These are phyloP conservation scores for Wallacemonas collosoma DNA, from an alignment of 208 protist species.

Conservation along the genomic window DNA sequence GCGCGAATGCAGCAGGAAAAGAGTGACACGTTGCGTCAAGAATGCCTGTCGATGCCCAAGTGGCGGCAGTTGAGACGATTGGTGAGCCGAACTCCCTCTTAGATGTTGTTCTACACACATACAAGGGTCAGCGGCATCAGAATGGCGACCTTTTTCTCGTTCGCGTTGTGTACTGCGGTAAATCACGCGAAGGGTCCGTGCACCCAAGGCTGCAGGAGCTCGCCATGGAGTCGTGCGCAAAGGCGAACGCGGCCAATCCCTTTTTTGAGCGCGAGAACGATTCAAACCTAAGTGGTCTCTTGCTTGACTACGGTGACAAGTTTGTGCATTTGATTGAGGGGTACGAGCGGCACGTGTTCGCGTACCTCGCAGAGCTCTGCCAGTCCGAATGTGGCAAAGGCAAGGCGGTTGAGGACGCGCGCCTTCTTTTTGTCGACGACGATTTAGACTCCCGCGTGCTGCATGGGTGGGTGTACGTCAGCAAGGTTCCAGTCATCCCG, in stretches of 20 bases:
- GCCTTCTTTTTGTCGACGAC: constrained; percentile 70
- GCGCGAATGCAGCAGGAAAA: background rate
- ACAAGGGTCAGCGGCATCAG: constrained; percentile 32
- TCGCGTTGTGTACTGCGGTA: constrained; percentile 46
- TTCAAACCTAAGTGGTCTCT: constrained; percentile 28
- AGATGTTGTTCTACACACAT: constrained; percentile 49
- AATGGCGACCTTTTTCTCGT: constrained; percentile 54
- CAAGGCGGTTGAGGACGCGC: constrained; percentile 30
- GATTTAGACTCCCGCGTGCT: constrained; percentile 35
- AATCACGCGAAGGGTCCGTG: constrained; percentile 25
- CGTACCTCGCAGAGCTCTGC: constrained; percentile 42
- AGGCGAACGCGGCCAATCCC: constrained; percentile 31
- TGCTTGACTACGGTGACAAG: constrained; percentile 69
- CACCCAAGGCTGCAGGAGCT: constrained; percentile 24
- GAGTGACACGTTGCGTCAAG: background rate
- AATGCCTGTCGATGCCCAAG: constrained; percentile 48
- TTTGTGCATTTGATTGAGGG: constrained; percentile 74
- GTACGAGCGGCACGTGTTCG: constrained; percentile 56
- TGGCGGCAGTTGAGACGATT: constrained; percentile 42
- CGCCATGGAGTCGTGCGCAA: constrained; percentile 19
- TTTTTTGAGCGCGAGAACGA: constrained; percentile 27
- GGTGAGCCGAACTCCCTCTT: constrained; percentile 46
- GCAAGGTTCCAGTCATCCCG: constrained; percentile 55
- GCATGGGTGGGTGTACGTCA: constrained; percentile 34
- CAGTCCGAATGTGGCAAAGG: constrained; percentile 15